Base-by-base conservation (phyloP, 495 filamentous ascomycete species). In the Massariosphaeria phaeospora region DNA sequence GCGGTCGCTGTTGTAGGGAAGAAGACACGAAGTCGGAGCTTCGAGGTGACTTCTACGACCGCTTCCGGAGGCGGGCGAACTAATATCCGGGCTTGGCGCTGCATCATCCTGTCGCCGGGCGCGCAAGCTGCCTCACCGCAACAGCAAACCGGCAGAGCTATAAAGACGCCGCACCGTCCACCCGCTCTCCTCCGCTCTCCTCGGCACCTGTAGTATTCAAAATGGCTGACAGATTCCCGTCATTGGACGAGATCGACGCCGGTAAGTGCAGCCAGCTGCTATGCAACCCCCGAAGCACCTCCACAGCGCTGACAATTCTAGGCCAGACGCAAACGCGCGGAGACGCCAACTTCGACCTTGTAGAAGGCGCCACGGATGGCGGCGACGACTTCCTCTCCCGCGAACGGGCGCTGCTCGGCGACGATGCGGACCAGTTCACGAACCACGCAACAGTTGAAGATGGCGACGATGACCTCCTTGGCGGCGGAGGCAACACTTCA, bases 221-320 rank as follows among this genome's bases (percentile, higher is more conserved):
- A 23, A 98, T 98, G 93, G 91, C 93, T 18, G 90, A 97, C 73
- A 78, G 91, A 67, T 98, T 98, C 72, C 93, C 93, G 48, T 94
- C 93, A 18, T 74, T 98, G 67, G 93, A 98, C 70, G 93, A 97
- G 68, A 90, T 97, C 70, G 86, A 91, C 66, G 88, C 85, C 48
- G 91, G 91, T 82, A 79, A 76, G 85, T 52, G 20, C 1, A 34
- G 38, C 56, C 50, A 76, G 59, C 26, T n/a, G n/a, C n/a, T 29
- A 50, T 48, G 40, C 18, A 43, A 25, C 10, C 38, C 39, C 43
- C 40, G 43, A 29, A 24, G 26, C 20, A 53, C 35, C 44, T 33
- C 6, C 13, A 10, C 31, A 52, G 11, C n/a, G n/a, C 40, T 53
- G 33, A 50, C 39, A n/a, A 13, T 39, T 18, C n/a, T 61, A 85